A percentile compares a stretch with the other conserved stretches of the same genome.
phyloP scores from a whole-genome alignment of 108 stramenopile genomes.

The Nitzschia sp. region DNA sequence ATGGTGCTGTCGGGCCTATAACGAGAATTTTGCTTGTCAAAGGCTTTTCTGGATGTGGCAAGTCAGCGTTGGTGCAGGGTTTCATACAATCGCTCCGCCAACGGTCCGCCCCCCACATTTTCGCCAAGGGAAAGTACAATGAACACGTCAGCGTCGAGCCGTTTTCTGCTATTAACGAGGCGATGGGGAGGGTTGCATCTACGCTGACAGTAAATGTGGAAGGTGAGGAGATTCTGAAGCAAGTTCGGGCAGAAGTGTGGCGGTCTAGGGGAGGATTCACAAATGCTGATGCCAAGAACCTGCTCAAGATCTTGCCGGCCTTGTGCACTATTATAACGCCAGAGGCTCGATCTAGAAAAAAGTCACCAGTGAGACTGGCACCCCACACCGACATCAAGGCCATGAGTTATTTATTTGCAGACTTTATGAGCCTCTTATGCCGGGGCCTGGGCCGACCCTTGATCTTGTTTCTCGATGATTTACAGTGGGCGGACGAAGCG shows the following conservation, averaged over 20 bases:
- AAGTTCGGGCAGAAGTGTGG: not conserved
- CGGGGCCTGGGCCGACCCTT: conserved; percentile 3
- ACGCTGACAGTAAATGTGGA: not conserved
- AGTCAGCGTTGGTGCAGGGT: conserved; percentile 28
- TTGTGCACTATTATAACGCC: no score
- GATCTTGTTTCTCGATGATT: conserved; percentile 58
- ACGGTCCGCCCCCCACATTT: not conserved
- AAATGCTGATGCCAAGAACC: not conserved
- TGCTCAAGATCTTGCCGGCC: not conserved
- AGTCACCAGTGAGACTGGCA: no score
- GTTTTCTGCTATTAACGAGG: conserved; percentile 17
- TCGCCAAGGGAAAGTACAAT: conserved; percentile 2
- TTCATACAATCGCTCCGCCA: not conserved
- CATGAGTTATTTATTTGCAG: not conserved
- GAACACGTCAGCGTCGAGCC: not conserved
- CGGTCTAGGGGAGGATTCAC: no score
- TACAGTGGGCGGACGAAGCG: conserved; percentile 66
- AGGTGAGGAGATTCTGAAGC: not conserved
- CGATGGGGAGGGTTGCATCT: conserved; percentile 8
- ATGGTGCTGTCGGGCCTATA: not conserved
- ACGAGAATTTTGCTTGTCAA: conserved; percentile 21
- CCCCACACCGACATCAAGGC: conserved; percentile 2
- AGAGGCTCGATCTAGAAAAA: no score
- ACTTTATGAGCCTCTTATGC: conserved; percentile 3
- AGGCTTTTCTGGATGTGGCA: conserved; percentile 34